These are phyloP conservation scores for Venturia effusa DNA, from an alignment of 2,329 filamentous ascomycete species.

Conservation along the genomic window DNA sequence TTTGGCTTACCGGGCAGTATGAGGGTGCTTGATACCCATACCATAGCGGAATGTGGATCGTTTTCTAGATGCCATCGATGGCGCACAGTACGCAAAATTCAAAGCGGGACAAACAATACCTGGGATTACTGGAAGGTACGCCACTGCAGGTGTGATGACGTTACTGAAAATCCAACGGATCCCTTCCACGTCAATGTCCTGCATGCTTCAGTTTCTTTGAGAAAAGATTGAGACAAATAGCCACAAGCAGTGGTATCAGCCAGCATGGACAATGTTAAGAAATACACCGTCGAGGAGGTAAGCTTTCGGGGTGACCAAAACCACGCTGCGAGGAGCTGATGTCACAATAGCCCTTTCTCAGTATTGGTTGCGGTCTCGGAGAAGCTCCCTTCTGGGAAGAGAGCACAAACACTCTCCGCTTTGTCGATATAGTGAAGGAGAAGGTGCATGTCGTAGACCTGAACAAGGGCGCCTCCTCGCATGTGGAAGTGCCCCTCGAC, in stretches of 20 bases:
- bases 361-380: conserved; percentile 54
- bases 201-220: neutral
- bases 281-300: neutral
- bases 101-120: neutral
- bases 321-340: neutral
- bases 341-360: conserved; percentile 39
- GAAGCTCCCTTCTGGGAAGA: conserved; percentile 68
- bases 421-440: conserved; percentile 73
- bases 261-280: neutral
- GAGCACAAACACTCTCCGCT: conserved; percentile 54
- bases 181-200: neutral
- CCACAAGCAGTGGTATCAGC: neutral
- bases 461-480: conserved; percentile 47
- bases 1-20: too few species aligned
- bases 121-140: neutral
- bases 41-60: neutral
- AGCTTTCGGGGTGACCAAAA: neutral
- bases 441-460: conserved; percentile 64
- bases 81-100: neutral
- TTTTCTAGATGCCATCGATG: too few species aligned
- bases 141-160: neutral
- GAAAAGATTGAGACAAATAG: neutral
- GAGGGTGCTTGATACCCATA: too few species aligned
- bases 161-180: neutral
- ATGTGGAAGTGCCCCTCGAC: conserved; percentile 45